Evolutionary conservation across 768 basidiomycete species (phyloP).

Genomic region (Mycena galericulata): DNA sequence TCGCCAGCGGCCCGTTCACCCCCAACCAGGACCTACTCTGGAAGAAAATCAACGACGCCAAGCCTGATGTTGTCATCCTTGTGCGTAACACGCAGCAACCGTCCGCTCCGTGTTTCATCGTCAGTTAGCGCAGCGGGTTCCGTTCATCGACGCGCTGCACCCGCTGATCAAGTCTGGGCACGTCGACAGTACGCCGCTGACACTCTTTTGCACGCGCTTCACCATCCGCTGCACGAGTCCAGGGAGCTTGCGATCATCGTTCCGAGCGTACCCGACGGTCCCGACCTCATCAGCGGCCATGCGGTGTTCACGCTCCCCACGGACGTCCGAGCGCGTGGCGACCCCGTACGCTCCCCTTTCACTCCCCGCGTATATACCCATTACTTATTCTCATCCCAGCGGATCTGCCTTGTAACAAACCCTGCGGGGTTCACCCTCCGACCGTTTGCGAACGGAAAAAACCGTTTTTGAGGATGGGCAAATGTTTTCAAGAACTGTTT

Average conservation of each 20-base stretch:
- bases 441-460: no score
- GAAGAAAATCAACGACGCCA: slow-evolving; percentile 66
- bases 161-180: slow-evolving; percentile 82
- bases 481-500: no score
- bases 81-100: slow-evolving; percentile 56
- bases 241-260: slow-evolving; percentile 78
- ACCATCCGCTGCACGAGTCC: slow-evolving; percentile 69
- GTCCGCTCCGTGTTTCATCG: not conserved
- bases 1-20: slow-evolving; percentile 92
- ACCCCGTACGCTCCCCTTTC: slow-evolving; percentile 59
- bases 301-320: slow-evolving; percentile 80
- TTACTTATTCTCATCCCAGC: slow-evolving; percentile 53
- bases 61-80: slow-evolving; percentile 83
- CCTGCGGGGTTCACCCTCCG: slow-evolving; percentile 86
- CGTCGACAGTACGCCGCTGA: slow-evolving; percentile 68
- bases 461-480: no score
- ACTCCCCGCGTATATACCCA: not conserved
- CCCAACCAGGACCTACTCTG: slow-evolving; percentile 81
- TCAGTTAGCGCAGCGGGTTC: slow-evolving; percentile 74
- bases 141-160: slow-evolving; percentile 88
- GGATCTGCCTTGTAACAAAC: slow-evolving; percentile 86
- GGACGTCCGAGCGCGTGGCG: slow-evolving; percentile 53
- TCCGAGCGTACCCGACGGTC: slow-evolving; percentile 82
- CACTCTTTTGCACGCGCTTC: slow-evolving; percentile 79
- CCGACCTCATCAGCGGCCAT: slow-evolving; percentile 85